phyloP scores from a whole-genome alignment of 78 protist genomes.

The Emiliania huxleyi region DNA sequence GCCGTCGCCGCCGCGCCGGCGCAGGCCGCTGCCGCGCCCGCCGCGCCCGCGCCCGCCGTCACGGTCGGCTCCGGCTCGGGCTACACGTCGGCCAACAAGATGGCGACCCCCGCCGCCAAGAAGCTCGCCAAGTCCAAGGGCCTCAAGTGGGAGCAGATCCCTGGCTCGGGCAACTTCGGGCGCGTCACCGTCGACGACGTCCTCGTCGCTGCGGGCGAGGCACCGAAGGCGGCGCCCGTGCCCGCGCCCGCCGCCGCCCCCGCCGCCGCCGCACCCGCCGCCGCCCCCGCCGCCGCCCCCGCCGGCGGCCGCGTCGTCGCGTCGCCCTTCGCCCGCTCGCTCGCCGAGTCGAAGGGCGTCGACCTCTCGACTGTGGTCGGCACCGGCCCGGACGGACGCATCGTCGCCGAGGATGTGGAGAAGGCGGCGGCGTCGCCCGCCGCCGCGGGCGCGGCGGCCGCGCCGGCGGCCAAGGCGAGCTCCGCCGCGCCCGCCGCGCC shows the following conservation, averaged over 20 bases:
- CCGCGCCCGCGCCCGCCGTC: background rate
- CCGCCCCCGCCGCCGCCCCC: background rate
- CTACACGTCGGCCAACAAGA: background rate
- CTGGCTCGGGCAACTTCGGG: conserved; percentile 22
- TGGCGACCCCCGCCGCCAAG: background rate
- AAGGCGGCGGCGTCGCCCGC: background rate
- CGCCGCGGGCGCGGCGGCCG: background rate
- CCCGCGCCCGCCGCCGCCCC: background rate
- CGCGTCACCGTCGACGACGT: conserved; percentile 30
- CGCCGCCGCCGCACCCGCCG: background rate
- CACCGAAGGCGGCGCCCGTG: background rate
- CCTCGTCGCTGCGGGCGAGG: background rate
- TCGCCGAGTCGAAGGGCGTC: background rate
- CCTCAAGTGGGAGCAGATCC: background rate
- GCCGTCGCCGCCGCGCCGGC: background rate
- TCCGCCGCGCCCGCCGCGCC: background rate
- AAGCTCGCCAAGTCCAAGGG: conserved; percentile 3
- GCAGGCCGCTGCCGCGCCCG: background rate
- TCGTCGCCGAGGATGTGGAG: conserved; percentile 15
- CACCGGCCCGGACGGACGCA: conserved; percentile 29
- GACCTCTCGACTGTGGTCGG: background rate
- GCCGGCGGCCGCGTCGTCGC: background rate
- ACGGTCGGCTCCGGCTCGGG: background rate
- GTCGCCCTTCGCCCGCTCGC: background rate
- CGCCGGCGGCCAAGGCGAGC: background rate